Percentiles rank a stretch among this genome's conserved stretches.
phyloP scores from a whole-genome alignment of 805 yeast genomes.

The Nakazawaea wyomingensis region DNA sequence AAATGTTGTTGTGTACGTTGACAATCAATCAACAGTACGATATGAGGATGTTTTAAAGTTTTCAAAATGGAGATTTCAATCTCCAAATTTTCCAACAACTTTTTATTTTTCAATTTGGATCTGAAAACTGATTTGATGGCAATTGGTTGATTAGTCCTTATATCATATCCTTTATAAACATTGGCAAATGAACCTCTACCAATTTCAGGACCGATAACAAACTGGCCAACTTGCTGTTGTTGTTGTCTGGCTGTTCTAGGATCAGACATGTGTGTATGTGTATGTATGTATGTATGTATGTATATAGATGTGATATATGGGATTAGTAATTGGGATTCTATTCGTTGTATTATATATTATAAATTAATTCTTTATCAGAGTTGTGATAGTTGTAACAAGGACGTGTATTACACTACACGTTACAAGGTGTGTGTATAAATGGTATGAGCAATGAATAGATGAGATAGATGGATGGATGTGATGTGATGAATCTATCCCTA shows the following conservation, averaged over 20 bases:
- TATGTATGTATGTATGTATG: not conserved
- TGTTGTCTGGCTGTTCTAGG: slow-evolving; percentile 3
- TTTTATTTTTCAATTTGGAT: slow-evolving; percentile 77
- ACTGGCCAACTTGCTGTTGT: slow-evolving; percentile 36
- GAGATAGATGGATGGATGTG: not conserved
- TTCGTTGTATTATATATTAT: no score
- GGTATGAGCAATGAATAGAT: not conserved
- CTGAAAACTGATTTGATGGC: slow-evolving; percentile 88
- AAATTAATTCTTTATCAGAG: no score
- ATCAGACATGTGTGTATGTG: slow-evolving; percentile 3
- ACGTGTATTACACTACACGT: no score
- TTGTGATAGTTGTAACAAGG: no score
- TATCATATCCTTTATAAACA: slow-evolving; percentile 78
- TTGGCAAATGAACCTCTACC: slow-evolving; percentile 96
- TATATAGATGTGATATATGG: no score
- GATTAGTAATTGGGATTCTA: no score
- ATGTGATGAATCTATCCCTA: no score
- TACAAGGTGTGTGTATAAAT: no score
- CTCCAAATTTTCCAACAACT: slow-evolving; percentile 84
- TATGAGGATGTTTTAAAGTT: slow-evolving; percentile 87
- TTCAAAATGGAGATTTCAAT: slow-evolving; percentile 87
- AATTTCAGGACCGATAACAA: slow-evolving; percentile 71
- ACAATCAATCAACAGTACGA: slow-evolving; percentile 82
- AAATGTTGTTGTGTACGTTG: slow-evolving; percentile 70
- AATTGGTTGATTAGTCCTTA: slow-evolving; percentile 51